These are phyloP conservation scores for Usnea hakonensis DNA, from an alignment of 495 filamentous ascomycete genomes.

Conservation along the genomic window DNA sequence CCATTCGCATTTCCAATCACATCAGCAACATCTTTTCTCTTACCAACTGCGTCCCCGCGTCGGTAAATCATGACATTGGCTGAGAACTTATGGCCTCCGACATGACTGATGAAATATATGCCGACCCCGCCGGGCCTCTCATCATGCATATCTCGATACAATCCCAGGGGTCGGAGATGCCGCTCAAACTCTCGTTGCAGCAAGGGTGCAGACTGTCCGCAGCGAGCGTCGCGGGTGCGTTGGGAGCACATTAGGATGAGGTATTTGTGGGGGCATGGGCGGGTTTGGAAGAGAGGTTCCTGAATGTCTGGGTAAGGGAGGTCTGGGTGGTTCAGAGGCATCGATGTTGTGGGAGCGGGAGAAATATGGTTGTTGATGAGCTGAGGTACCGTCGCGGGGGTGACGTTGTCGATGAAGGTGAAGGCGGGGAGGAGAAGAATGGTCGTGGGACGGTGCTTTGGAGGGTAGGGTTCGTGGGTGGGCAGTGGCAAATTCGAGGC, in stretches of 20 bases:
- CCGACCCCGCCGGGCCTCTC: constrained; percentile 82
- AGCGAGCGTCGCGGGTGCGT: constrained; percentile 84
- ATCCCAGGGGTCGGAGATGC: constrained; percentile 72
- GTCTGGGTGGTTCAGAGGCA: constrained; percentile 44
- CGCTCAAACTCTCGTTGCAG: constrained; percentile 80
- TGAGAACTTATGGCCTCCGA: constrained; percentile 89
- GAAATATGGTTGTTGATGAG: constrained; percentile 68
- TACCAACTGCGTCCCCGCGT: constrained; percentile 51
- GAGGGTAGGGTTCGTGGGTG: constrained; percentile 43
- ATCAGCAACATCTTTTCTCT: constrained; percentile 24
- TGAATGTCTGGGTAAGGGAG: constrained; percentile 18
- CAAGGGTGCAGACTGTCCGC: constrained; percentile 85
- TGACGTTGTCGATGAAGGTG: constrained; percentile 78
- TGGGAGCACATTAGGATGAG: constrained; percentile 93
- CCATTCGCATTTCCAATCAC: constrained; percentile 8
- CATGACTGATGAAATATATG: constrained; percentile 92
- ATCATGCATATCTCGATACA: constrained; percentile 83
- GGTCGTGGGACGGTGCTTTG: constrained; percentile 62
- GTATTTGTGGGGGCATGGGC: constrained; percentile 68
- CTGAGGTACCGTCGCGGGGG: constrained; percentile 61
- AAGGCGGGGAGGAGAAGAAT: constrained; percentile 86
- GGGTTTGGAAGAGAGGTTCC: constrained; percentile 51
- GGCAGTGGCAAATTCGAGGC: constrained; percentile 88
- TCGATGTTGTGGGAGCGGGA: constrained; percentile 62
- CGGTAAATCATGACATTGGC: constrained; percentile 92